Base-by-base conservation (phyloP, 768 basidiomycete genomes). In the Trametes cubensis region DNA sequence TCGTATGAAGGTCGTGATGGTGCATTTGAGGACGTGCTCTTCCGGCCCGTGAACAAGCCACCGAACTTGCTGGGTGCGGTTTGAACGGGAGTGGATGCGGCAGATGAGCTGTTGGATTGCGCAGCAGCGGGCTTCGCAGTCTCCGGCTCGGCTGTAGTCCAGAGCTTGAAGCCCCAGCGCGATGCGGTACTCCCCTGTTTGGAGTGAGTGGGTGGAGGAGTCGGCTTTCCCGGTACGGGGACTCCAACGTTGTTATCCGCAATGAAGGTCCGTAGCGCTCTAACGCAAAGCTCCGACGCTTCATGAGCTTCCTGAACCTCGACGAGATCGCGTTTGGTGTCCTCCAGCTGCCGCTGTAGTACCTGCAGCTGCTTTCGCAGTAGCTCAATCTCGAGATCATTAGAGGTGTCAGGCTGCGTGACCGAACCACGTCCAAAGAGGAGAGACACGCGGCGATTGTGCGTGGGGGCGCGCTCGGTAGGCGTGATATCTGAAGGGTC, bases 231-330 rank as follows among this genome's bases (percentile, higher is more conserved):
- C 18, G 70, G 39, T 15, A 72, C 47, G 3, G 67, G 67, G 48
- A 71, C 74, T 10, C 89, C 89, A 51, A 90, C 79, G 59, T 85
- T 85, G 71, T 88, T 85, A 65, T 91, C 86, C 21, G 83, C 84
- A 65, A 93, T 92, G 71, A 90, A 98, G 60, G 86, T 88, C 40
- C 94, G 82, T 45, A 98, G 78, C 0, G 90, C 92, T 57, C 84
- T 86, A 65, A 91, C 85, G 71, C 93, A 95, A 0, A 83, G 83
- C 66, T 98, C 94, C 39, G 90, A 92, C 4, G 95, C 95, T 70
- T 93, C 87, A 50, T 86, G 81, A 3, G 92, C 93, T 74, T 98
- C 95, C 63, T 84, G 87, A 0, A 87, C 81, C 70, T 96, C 94
- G 41, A 71, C 78, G 48, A 96, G 76, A 61, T 93, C 90, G 62